A percentile compares a stretch with the other conserved stretches of the same genome.
Conservation (phyloP, 352 stramenopile species). For the Globisporangium emineosum region DNA sequence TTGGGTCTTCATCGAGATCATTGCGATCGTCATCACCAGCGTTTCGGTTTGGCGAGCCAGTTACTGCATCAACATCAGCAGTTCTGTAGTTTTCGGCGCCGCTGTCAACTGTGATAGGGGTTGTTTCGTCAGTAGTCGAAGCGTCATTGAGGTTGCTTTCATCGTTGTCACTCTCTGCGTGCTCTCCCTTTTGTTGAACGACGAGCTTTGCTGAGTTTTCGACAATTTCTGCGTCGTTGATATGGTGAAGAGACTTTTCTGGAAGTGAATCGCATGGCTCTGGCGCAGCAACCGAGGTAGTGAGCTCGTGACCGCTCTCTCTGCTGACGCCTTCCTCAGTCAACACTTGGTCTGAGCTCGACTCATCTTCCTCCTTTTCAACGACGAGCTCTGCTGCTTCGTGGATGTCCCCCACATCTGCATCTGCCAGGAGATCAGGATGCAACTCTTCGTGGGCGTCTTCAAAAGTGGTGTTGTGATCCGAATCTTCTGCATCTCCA, state of each 20-base stretch:
- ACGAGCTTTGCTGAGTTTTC: background rate
- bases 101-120: background rate
- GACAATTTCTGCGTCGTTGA: background rate
- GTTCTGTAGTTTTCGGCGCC: background rate
- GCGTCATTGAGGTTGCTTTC: background rate
- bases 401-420: background rate
- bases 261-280: background rate
- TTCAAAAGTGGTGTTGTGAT: slow-evolving; percentile 2
- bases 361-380: background rate
- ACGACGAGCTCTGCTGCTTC: too few species aligned
- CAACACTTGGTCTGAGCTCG: background rate
- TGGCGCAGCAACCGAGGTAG: background rate
- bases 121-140: background rate
- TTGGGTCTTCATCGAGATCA: background rate
- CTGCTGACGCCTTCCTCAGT: background rate
- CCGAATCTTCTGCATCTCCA: slow-evolving; percentile 1
- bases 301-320: background rate
- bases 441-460: slow-evolving; percentile 6
- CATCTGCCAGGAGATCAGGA: background rate
- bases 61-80: background rate
- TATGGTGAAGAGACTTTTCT: background rate
- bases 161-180: background rate
- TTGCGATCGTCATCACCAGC: background rate
- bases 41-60: background rate
- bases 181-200: background rate